Percentiles rank a stretch among this genome's conserved stretches.
Evolutionary conservation across 2,329 filamentous ascomycete genomes (phyloP).

Genomic region (Fusarium sp.): DNA sequence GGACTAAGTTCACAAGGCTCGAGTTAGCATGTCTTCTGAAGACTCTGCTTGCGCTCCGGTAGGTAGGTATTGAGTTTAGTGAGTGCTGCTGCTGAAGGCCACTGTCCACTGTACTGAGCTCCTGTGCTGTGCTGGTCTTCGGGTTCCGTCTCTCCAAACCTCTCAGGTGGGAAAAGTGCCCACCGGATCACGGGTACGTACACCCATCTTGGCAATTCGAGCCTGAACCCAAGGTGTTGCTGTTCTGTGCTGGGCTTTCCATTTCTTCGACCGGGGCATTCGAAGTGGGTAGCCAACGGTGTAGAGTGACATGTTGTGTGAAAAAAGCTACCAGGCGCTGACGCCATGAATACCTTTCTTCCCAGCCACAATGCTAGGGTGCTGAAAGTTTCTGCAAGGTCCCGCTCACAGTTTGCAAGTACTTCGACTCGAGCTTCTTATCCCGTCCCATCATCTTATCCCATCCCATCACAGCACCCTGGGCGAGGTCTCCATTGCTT

Average conservation of each 20-base stretch:
- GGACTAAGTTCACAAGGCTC: slow-evolving; percentile 35
- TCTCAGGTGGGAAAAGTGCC: slow-evolving; percentile 24
- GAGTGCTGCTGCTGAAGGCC: slow-evolving; percentile 13
- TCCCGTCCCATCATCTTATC: slow-evolving; percentile 3
- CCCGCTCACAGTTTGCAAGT: slow-evolving; percentile 16
- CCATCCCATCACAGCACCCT: slow-evolving; percentile 18
- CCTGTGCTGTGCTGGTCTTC: neutral
- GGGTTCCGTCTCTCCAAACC: slow-evolving; percentile 4
- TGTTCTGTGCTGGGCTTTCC: slow-evolving; percentile 34
- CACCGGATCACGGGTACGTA: slow-evolving; percentile 41
- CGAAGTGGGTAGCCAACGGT: slow-evolving; percentile 27
- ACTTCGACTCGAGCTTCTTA: slow-evolving; percentile 22
- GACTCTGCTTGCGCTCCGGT: slow-evolving; percentile 6
- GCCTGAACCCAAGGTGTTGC: slow-evolving; percentile 29
- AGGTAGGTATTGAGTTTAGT: neutral
- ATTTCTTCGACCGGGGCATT: slow-evolving; percentile 36
- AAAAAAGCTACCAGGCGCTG: slow-evolving; percentile 2
- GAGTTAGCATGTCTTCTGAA: slow-evolving; percentile 18
- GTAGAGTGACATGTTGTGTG: slow-evolving; percentile 19
- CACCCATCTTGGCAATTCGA: slow-evolving; percentile 28
- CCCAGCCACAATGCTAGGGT: slow-evolving; percentile 11
- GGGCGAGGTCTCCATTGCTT: slow-evolving; percentile 40
- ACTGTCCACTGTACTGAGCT: neutral
- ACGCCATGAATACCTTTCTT: neutral
- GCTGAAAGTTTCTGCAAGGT: slow-evolving; percentile 26